phyloP scores from a whole-genome alignment of 2,329 filamentous ascomycete genomes.

The Zalaria sp. region DNA sequence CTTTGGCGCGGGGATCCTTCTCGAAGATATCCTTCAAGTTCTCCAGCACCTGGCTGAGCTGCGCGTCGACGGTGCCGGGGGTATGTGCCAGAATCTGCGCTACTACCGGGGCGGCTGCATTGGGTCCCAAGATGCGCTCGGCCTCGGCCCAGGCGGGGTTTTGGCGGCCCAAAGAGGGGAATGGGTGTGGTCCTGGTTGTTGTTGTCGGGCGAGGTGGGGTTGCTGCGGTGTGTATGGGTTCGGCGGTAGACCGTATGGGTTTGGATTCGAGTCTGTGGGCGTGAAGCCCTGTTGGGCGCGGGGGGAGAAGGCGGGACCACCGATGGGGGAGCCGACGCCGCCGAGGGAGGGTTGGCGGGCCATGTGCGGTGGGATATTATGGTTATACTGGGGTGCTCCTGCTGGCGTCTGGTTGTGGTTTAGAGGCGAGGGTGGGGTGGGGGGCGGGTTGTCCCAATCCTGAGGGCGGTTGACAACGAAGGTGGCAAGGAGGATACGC shows the following conservation, averaged over 20 bases:
- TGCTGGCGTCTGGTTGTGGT: not conserved
- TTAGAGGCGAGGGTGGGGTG: slow-evolving; percentile 11
- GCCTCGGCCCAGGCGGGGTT: slow-evolving; percentile 22
- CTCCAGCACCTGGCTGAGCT: slow-evolving; percentile 45
- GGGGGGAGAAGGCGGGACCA: slow-evolving; percentile 23
- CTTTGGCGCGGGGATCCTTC: slow-evolving; percentile 48
- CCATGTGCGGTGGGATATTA: slow-evolving; percentile 11
- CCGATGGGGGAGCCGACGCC: slow-evolving; percentile 20
- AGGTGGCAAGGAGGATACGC: slow-evolving; percentile 66
- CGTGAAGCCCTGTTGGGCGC: slow-evolving; percentile 15
- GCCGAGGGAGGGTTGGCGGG: slow-evolving; percentile 7
- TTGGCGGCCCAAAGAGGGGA: slow-evolving; percentile 8
- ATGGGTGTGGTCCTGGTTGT: slow-evolving; percentile 15
- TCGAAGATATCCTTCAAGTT: slow-evolving; percentile 57
- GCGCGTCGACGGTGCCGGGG: slow-evolving; percentile 19
- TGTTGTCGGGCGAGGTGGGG: slow-evolving; percentile 10
- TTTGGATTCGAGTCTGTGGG: slow-evolving; percentile 11
- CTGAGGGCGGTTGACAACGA: slow-evolving; percentile 48
- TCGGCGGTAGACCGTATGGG: slow-evolving; percentile 23
- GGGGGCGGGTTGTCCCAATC: slow-evolving; percentile 16
- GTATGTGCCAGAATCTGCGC: slow-evolving; percentile 21
- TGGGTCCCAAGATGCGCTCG: slow-evolving; percentile 24
- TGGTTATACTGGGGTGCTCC: slow-evolving; percentile 6
- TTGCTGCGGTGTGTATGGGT: slow-evolving; percentile 24
- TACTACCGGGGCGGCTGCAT: slow-evolving; percentile 27